A percentile compares a stretch with the other conserved stretches of the same genome.
Conservation (phyloP, 768 basidiomycete genomes). For the Rhodotorula paludigena region DNA sequence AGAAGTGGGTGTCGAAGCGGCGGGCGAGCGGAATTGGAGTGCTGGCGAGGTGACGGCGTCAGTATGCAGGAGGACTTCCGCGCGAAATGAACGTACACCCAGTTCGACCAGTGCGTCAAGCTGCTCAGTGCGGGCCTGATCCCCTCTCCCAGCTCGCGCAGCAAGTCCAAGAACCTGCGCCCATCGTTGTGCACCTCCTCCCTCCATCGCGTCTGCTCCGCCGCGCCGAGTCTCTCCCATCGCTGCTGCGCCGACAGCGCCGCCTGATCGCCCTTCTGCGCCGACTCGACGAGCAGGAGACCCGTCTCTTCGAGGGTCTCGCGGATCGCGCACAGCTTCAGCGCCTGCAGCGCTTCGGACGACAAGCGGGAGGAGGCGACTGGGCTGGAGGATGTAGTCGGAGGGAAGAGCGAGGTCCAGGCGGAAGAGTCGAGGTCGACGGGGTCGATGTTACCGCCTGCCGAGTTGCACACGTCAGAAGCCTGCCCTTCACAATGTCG, state of each 20-base stretch:
- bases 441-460: constrained; percentile 33
- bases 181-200: constrained; percentile 32
- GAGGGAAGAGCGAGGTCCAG: constrained; percentile 2
- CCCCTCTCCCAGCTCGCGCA: neutral
- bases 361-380: neutral
- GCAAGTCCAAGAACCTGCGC: constrained; percentile 9
- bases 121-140: neutral
- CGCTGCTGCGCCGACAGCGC: constrained; percentile 4
- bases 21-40: constrained; percentile 25
- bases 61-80: neutral
- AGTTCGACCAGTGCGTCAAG: constrained; percentile 26
- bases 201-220: constrained; percentile 16
- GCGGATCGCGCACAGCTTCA: constrained; percentile 32
- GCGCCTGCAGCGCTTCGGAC: neutral
- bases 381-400: neutral
- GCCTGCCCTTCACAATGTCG: neutral
- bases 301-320: constrained; percentile 42
- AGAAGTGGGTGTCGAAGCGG: constrained; percentile 41
- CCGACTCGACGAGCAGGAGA: constrained; percentile 24
- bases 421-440: constrained; percentile 4
- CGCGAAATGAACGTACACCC: constrained; percentile 13
- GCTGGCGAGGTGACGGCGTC: neutral
- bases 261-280: neutral
- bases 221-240: neutral
- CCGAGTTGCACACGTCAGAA: neutral